These are phyloP conservation scores for Cladosporium halotolerans DNA, from an alignment of 2,329 filamentous ascomycete genomes.

Conservation along the genomic window DNA sequence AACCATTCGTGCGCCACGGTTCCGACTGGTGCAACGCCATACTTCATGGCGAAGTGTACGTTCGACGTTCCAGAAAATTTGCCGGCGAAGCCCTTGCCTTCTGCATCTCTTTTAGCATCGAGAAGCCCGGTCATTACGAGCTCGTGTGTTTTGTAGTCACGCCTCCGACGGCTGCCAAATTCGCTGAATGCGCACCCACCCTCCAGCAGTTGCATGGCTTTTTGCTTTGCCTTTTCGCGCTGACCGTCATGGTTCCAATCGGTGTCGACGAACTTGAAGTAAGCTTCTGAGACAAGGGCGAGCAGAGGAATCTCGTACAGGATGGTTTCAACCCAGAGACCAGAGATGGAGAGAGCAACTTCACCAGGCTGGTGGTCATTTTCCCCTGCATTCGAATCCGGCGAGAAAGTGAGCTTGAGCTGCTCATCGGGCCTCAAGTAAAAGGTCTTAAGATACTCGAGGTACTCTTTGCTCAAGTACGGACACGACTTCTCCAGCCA, in stretches of 20 bases:
- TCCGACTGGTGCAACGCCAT: slow-evolving; percentile 75
- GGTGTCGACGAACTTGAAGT: slow-evolving; percentile 91
- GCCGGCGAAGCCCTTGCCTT: slow-evolving; percentile 57
- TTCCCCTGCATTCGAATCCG: slow-evolving; percentile 51
- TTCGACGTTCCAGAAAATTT: slow-evolving; percentile 87
- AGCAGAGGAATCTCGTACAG: slow-evolving; percentile 95
- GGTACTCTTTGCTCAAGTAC: slow-evolving; percentile 72
- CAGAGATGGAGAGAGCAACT: slow-evolving; percentile 68
- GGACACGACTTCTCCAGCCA: slow-evolving; percentile 74
- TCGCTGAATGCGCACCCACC: slow-evolving; percentile 86
- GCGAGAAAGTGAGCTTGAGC: slow-evolving; percentile 61
- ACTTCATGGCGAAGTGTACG: slow-evolving; percentile 93
- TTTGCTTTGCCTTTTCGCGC: slow-evolving; percentile 74
- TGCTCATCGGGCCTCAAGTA: slow-evolving; percentile 75
- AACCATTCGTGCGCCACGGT: slow-evolving; percentile 98
- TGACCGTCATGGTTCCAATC: slow-evolving; percentile 89
- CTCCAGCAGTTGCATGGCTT: slow-evolving; percentile 71
- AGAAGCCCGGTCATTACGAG: slow-evolving; percentile 83
- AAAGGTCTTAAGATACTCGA: slow-evolving; percentile 76
- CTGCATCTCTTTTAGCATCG: slow-evolving; percentile 66
- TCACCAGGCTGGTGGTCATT: slow-evolving; percentile 53
- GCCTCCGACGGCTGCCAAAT: slow-evolving; percentile 80
- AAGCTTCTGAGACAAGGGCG: slow-evolving; percentile 87
- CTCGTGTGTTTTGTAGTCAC: slow-evolving; percentile 93
- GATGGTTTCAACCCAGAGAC: slow-evolving; percentile 89